A percentile compares a stretch with the other conserved stretches of the same genome.
phyloP scores from a whole-genome alignment of 129 eudicot species.

The Escallonia rubra region DNA sequence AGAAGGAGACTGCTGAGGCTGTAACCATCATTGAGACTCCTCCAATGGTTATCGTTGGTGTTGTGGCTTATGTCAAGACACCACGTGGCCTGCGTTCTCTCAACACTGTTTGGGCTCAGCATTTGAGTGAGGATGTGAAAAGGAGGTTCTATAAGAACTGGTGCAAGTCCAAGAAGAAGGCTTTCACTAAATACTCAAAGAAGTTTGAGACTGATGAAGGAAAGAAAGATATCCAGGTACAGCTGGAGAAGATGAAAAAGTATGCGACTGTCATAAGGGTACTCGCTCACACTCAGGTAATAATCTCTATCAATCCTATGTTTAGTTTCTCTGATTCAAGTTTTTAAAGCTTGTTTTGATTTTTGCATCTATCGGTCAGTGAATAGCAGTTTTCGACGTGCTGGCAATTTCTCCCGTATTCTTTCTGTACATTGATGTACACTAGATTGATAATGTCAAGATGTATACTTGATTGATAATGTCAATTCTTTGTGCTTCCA shows the following conservation, averaged over 20 bases:
- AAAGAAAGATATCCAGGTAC: conserved; percentile 32
- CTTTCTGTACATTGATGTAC: no score
- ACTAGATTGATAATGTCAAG: no score
- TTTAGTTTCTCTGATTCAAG: no score
- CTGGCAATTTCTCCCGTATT: no score
- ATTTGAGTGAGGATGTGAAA: conserved; percentile 28
- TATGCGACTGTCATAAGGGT: conserved; percentile 30
- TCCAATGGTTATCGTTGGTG: conserved; percentile 38
- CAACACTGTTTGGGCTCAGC: conserved; percentile 38
- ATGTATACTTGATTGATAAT: no score
- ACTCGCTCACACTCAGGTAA: conserved; percentile 38
- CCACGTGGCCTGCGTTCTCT: conserved; percentile 22
- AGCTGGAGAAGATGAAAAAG: conserved; percentile 35
- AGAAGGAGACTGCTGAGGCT: conserved; percentile 39
- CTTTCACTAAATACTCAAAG: conserved; percentile 29
- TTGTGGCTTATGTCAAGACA: conserved; percentile 28
- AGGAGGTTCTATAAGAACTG: conserved; percentile 39
- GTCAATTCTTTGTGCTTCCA: no score
- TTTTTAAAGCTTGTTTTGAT: no score
- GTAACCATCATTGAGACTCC: conserved; percentile 37
- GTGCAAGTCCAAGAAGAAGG: conserved; percentile 45
- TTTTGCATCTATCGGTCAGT: no score
- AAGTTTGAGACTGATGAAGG: conserved; percentile 30
- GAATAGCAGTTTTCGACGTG: no score
- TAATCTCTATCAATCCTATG: background rate